phyloP scores from a whole-genome alignment of 345 rosid species.

The Gossypium sturtianum region DNA sequence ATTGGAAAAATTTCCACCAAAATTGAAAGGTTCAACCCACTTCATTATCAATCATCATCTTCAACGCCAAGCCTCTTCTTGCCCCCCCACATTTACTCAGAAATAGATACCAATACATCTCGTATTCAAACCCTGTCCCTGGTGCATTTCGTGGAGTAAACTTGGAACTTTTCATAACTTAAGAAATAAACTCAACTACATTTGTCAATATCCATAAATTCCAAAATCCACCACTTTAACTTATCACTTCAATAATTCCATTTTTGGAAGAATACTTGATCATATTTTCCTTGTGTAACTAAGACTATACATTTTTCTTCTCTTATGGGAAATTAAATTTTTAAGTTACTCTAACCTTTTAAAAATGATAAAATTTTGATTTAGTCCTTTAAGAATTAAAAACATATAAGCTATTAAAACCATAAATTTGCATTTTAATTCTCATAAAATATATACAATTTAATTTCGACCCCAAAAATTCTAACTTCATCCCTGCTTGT shows the following conservation, averaged over 20 bases:
- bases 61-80: background rate
- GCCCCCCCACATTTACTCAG: no score
- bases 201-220: background rate
- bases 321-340: no score
- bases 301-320: no score
- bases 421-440: no score
- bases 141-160: background rate
- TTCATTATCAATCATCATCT: background rate
- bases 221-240: background rate
- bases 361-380: no score
- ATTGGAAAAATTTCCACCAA: background rate
- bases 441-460: no score
- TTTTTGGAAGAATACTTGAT: background rate
- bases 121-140: background rate
- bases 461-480: no score
- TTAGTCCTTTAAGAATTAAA: no score
- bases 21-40: background rate
- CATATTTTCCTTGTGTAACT: background rate
- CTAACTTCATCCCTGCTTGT: no score
- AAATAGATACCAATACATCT: no score
- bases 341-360: no score
- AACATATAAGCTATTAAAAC: no score
- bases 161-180: background rate
- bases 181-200: background rate
- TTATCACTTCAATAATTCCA: background rate